phyloP scores from a whole-genome alignment of 2,329 filamentous ascomycete species.

The Torrubiellomyces zombiae region DNA sequence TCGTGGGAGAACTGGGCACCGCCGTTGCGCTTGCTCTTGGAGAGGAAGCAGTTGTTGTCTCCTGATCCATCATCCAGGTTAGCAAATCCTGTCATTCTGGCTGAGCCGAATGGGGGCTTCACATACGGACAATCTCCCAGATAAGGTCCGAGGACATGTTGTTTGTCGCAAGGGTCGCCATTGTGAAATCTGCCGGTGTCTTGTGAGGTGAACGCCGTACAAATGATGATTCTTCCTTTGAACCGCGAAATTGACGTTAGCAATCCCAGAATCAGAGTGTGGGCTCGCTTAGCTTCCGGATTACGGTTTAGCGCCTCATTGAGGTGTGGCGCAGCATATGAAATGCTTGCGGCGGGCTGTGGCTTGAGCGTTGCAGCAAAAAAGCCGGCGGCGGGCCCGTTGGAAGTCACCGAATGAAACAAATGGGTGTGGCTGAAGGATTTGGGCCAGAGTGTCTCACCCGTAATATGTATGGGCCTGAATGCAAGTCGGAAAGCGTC shows the following conservation, averaged over 20 bases:
- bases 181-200: conserved; percentile 28
- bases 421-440: too few species aligned
- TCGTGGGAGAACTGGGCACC: conserved; percentile 86
- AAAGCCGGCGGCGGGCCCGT: too few species aligned
- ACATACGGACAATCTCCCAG: conserved; percentile 93
- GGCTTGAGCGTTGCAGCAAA: too few species aligned
- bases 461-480: too few species aligned
- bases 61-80: conserved; percentile 38
- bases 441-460: too few species aligned
- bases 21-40: conserved; percentile 69
- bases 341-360: too few species aligned
- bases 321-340: too few species aligned
- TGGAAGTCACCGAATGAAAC: too few species aligned
- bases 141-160: conserved; percentile 82
- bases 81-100: not conserved
- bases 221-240: too few species aligned
- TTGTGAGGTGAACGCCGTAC: conserved; percentile 8
- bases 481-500: too few species aligned
- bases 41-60: conserved; percentile 75
- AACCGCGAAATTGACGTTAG: conserved; percentile 10
- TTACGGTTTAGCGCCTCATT: conserved; percentile 15
- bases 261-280: conserved; percentile 21
- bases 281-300: conserved; percentile 21
- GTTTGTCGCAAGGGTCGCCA: conserved; percentile 38
- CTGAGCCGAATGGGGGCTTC: conserved; percentile 11